A percentile compares a stretch with the other conserved stretches of the same genome.
Evolutionary conservation across 208 protist genomes (phyloP).

Genomic region (Acanthamoeba triangularis): DNA sequence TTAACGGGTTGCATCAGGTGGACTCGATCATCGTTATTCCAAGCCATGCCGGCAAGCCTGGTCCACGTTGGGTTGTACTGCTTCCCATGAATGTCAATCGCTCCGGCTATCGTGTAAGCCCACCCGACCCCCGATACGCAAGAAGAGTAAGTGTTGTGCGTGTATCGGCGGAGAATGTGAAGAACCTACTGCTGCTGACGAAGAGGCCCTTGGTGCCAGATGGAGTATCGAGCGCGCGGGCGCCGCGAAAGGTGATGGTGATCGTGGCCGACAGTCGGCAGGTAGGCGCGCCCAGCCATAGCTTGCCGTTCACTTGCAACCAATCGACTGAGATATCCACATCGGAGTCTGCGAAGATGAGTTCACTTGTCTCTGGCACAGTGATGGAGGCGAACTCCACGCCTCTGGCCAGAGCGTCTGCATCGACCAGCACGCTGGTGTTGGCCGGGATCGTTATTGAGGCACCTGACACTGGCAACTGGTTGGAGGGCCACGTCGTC

Average conservation of each 20-base stretch:
- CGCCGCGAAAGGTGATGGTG: conserved; percentile 77
- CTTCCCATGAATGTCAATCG: conserved; percentile 81
- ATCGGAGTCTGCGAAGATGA: conserved; percentile 80
- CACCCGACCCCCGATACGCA: not conserved
- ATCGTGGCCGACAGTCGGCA: conserved; percentile 76
- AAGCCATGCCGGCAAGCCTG: conserved; percentile 73
- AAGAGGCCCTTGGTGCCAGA: not conserved
- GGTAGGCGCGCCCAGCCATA: conserved; percentile 77
- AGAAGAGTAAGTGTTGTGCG: no score
- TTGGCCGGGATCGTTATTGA: conserved; percentile 60
- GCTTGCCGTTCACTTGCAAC: conserved; percentile 78
- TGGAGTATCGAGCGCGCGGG: not conserved
- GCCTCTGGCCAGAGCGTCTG: conserved; percentile 22
- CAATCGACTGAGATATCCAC: conserved; percentile 72
- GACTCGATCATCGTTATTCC: conserved; percentile 57
- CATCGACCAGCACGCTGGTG: conserved; percentile 46
- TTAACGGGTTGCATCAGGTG: conserved; percentile 83
- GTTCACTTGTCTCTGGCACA: conserved; percentile 55
- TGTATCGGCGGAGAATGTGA: not conserved
- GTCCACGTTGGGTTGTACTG: conserved; percentile 85
- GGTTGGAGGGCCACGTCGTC: conserved; percentile 41
- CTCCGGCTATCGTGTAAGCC: not conserved
- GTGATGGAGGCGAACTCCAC: conserved; percentile 73
- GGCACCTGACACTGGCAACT: not conserved
- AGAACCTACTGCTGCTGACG: no score